A percentile compares a stretch with the other conserved stretches of the same genome.
These are phyloP conservation scores for Penicillium ucsense DNA, from an alignment of 495 filamentous ascomycete genomes.

Conservation along the genomic window DNA sequence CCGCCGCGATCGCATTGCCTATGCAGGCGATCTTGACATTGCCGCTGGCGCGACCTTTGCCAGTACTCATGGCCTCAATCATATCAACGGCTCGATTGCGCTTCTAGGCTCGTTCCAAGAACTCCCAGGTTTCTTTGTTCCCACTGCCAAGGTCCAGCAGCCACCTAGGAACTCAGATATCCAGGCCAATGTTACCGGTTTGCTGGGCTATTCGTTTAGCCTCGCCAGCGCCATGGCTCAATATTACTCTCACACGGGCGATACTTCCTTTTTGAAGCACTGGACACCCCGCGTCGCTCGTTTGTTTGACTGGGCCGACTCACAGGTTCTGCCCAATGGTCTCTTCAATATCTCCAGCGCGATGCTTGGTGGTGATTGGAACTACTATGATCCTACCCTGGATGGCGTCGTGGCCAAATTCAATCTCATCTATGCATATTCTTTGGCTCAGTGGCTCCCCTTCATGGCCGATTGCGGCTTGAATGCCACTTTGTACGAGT, in stretches of 20 bases:
- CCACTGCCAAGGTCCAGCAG: constrained; percentile 13
- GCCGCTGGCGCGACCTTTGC: constrained; percentile 4
- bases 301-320: constrained; percentile 13
- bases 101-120: constrained; percentile 13
- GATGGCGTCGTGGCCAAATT: constrained; percentile 11
- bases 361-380: constrained; percentile 12
- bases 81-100: constrained; percentile 9
- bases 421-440: constrained; percentile 14
- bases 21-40: constrained; percentile 13
- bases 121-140: constrained; percentile 11
- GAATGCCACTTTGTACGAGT: constrained; percentile 4
- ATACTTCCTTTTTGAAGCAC: background rate
- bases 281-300: constrained; percentile 9
- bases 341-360: constrained; percentile 11
- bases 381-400: constrained; percentile 14
- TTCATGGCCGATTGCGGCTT: constrained; percentile 5
- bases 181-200: constrained; percentile 14
- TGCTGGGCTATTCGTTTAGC: constrained; percentile 15
- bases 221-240: constrained; percentile 9
- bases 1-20: constrained; percentile 13
- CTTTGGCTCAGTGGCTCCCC: constrained; percentile 6
- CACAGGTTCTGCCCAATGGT: constrained; percentile 10
- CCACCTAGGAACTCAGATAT: background rate
- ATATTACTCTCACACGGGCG: constrained; percentile 11
- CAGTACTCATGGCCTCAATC: constrained; percentile 11